Base-by-base conservation (phyloP, 495 filamentous ascomycete genomes). In the Talaromyces liani region DNA sequence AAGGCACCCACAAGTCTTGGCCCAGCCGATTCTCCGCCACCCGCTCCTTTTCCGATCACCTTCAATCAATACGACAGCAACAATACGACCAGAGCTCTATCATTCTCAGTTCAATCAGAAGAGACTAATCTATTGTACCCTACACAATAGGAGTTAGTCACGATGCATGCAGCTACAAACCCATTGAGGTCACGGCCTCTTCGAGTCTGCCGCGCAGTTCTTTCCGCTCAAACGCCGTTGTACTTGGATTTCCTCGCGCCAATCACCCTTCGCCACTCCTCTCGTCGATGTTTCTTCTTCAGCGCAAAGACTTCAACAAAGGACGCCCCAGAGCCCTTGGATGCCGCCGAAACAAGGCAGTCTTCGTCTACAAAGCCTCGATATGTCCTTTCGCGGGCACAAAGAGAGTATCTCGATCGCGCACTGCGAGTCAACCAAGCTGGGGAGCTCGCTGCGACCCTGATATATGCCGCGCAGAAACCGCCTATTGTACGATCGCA, bases 371-470 rank as follows among this genome's bases (percentile, higher is more conserved):
- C 70, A n/a, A 79, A 79, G 66, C 80, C 75, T 66, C 77, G 73
- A 65, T 87, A 86, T 68, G 83, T 88, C 29, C 80, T 96, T 34
- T 91, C 85, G 60, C 73, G 81, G 61, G 77, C 82, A 55, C 92
- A 96, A 70, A 83, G 83, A 31, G 79, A 86, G 54, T 94, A 88
- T 71, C 86, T 97, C 63, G 89, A 91, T 59, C 83, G 85, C 60
- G 92, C 92, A 67, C 82, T 96, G 18, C 89, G 91, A 61, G 91
- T 96, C 63, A 95, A 96, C 72, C 91, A 96, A 77, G 91, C 91
- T 31, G 91, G 91, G 69, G 91, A 96, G 74, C 82, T 96, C 1
- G 91, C 91, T 51, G 91, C 91, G 4, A 91, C 88, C 27, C 81
- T 93, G 27, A 96, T 96, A 70, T 96, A 95, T 77, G 85, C 81